Base-by-base conservation (phyloP, 2,329 filamentous ascomycete genomes). In the Ophiostoma perfectum region DNA sequence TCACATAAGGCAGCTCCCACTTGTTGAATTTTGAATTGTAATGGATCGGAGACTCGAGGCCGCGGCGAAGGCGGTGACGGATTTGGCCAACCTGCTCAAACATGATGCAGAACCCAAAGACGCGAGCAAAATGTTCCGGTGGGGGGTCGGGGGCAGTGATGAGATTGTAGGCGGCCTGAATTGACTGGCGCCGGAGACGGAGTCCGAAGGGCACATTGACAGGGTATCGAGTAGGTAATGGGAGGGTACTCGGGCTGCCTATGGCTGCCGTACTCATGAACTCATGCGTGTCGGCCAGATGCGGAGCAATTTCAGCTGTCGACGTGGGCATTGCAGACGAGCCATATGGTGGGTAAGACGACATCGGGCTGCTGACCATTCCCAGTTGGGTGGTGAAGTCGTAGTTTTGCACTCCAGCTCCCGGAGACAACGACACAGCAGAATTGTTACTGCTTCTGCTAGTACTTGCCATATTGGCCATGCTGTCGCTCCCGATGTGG, bases 41-140 rank as follows among this genome's bases (percentile, higher is more conserved):
- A 5, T 88, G 82, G 42, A 88, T 82, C 67, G 90, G 90, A 88
- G 73, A 74, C 11, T 72, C 74, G 14, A 85, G 73, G 4, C 75
- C 73, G 11, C 72, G 71, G 16, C 69, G 75, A 14, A 83, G 75
- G 14, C 81, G 79, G 18, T 75, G 71, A 41, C 83, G 70, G 67
- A 88, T 86, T 49, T 76, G 73, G 4, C 84, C 82, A 4, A 77
- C 77, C 1, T 79, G 77, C 73, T 88, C 83, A 70, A 88, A 88
- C 39, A 87, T 82, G 18, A 90, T 78, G n/a, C 86, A 87, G 68
- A 92, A 89, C 47, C 86, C 88, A 75, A 93, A 93, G 1, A 88
- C 82, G 45, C 83, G 81, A n/a, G 80, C 78, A 68, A 87, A 80
- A 0, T 77, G 76, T 2, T 79, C 75, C 1, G 81, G 80, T 0